Evolutionary conservation across 148 eudicot species (phyloP), one percentile per base, ranked within the genome.

Genomic region (Camellia granthamiana): DNA sequence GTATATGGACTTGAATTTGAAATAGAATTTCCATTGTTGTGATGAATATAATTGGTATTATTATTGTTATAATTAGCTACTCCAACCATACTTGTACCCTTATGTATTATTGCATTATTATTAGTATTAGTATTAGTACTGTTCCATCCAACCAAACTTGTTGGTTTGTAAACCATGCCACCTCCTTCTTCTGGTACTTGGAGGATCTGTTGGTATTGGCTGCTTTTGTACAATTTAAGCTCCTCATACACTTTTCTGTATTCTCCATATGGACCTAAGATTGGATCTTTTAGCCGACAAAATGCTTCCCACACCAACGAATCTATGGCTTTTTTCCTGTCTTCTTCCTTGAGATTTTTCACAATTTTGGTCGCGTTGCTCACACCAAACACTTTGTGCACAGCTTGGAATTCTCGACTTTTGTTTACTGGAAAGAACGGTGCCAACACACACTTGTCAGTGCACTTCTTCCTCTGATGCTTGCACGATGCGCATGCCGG

Each of bases 401-500:
- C 97, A 0, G 95, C 97, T 65, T 89, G 90, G 19, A 95, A 95
- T 75, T 95, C 97, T 1, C 90, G 86, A 1, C 63, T 81, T 72
- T 86, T 90, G 23, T 85, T 89, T 7, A 87, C 93, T 0, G 99
- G 97, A 51, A 95, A 95, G 56, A 84, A 88, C 0, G 99, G 94
- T 5, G 99, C 97, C 72, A 95, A 44, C 6, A 88, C 78, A 77
- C 99, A 95, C 56, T 92, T 92, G 0, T 91, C 92, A 0, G 89
- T 93, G 84, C 99, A 95, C 72, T 90, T 93, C 85, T 95, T 95
- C 46, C 99, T 84, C 76, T 95, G 97, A 75, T 95, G 99, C 87
- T 92, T 93, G 88, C 99, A 95, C 18, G 99, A 95, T 7, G 99
- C 99, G 76, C 99, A 95, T 4, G 99, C 97, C 2, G 84, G 80